Evolutionary conservation across 2,329 filamentous ascomycete genomes (phyloP).

Genomic region (Neoscytalidium dimidiatum): DNA sequence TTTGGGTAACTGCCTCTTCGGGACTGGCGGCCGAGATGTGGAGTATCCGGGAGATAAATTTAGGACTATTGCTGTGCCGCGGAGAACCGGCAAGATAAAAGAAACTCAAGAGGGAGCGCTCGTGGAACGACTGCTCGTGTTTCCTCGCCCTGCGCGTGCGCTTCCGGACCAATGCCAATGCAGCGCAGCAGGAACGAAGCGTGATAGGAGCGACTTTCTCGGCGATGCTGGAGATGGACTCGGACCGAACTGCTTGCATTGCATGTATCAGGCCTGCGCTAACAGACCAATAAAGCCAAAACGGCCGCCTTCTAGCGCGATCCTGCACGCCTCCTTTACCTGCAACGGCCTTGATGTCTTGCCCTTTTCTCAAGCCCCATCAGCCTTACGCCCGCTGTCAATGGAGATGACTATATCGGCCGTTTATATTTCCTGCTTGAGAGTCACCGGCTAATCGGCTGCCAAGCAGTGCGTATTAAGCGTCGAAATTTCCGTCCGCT

Average conservation of each 20-base stretch:
- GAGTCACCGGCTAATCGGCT: no score
- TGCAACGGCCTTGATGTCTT: neutral
- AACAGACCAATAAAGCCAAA: neutral
- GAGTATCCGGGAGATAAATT: neutral
- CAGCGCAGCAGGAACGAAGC: neutral
- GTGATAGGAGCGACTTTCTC: neutral
- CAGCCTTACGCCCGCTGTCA: no score
- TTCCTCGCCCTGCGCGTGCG: no score
- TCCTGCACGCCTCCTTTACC: neutral
- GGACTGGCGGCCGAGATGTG: neutral
- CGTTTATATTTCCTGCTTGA: no score
- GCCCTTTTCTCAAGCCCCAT: neutral
- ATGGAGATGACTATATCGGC: no score
- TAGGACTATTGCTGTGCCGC: neutral
- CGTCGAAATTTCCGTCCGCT: no score
- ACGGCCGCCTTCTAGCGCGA: neutral
- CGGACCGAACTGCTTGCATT: neutral
- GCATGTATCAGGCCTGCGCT: neutral
- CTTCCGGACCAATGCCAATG: no score
- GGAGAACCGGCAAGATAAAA: neutral
- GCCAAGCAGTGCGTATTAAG: no score
- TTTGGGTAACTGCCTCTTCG: neutral
- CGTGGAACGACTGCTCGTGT: no score
- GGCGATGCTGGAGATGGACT: neutral
- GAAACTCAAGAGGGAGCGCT: neutral